phyloP scores from a whole-genome alignment of 139 green algal species.

The Desmodesmus armatus region DNA sequence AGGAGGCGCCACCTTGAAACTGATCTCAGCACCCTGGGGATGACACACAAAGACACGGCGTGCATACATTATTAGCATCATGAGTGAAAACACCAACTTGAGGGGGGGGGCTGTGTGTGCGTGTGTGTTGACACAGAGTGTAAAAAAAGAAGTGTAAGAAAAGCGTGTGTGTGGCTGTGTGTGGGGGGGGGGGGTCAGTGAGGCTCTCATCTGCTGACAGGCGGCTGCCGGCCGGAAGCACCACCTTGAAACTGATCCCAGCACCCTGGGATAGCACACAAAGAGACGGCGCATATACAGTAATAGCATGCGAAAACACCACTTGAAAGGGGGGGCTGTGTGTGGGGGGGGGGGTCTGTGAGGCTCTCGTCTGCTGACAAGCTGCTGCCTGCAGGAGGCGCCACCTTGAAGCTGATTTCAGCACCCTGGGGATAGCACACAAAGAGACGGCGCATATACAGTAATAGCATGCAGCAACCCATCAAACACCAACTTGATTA shows the following conservation, averaged over 20 bases:
- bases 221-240: background rate
- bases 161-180: too few relatives aligned
- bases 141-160: too few relatives aligned
- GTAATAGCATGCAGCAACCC: too few relatives aligned
- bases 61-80: too few relatives aligned
- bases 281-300: background rate
- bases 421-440: constrained; percentile 56
- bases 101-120: too few relatives aligned
- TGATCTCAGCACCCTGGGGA: constrained; percentile 68
- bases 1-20: constrained; percentile 50
- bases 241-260: constrained; percentile 64
- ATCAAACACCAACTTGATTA: too few relatives aligned
- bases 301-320: too few relatives aligned
- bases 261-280: constrained; percentile 56
- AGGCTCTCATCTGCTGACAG: constrained; percentile 49
- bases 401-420: constrained; percentile 64
- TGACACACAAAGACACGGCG: background rate
- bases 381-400: background rate
- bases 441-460: background rate
- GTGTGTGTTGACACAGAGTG: too few relatives aligned
- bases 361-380: constrained; percentile 49
- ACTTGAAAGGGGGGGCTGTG: too few relatives aligned
- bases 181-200: too few relatives aligned
- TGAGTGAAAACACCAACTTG: too few relatives aligned
- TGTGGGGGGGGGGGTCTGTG: too few relatives aligned